phyloP scores from a whole-genome alignment of 2,329 filamentous ascomycete species.

The Aureobasidium sp. region DNA sequence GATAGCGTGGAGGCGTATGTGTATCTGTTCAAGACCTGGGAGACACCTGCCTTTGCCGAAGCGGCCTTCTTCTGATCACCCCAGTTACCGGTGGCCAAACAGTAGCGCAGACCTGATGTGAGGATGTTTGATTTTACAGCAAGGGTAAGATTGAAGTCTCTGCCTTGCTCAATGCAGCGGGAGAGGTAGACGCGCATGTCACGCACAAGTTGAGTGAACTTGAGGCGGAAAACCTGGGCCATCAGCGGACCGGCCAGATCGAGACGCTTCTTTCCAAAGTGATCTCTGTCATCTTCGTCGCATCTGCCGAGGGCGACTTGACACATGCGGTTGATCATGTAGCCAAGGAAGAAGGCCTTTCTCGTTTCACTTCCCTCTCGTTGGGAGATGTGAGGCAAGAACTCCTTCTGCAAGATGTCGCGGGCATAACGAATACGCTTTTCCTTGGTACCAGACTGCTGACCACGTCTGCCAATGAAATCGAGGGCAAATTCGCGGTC shows the following conservation, averaged over 20 bases:
- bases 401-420: constrained; percentile 95
- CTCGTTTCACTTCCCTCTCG: constrained; percentile 87
- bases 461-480: constrained; percentile 88
- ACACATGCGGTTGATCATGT: constrained; percentile 95
- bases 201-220: constrained; percentile 83
- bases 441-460: constrained; percentile 65
- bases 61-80: constrained; percentile 98
- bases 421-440: constrained; percentile 87
- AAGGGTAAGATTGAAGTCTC: constrained; percentile 82
- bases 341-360: constrained; percentile 96
- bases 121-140: constrained; percentile 87
- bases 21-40: constrained; percentile 95
- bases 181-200: constrained; percentile 89
- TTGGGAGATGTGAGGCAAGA: constrained; percentile 93
- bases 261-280: constrained; percentile 97
- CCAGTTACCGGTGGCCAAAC: constrained; percentile 96
- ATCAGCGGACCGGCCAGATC: constrained; percentile 91
- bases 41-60: constrained; percentile 91
- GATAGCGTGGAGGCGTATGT: constrained; percentile 95
- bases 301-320: constrained; percentile 88
- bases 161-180: constrained; percentile 79
- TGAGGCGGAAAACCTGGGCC: constrained; percentile 88
- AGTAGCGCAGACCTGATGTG: constrained; percentile 93
- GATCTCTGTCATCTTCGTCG: constrained; percentile 94
- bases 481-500: constrained; percentile 90